Conservation (phyloP, 768 basidiomycete genomes). For the Xanthoconium purpureum region DNA sequence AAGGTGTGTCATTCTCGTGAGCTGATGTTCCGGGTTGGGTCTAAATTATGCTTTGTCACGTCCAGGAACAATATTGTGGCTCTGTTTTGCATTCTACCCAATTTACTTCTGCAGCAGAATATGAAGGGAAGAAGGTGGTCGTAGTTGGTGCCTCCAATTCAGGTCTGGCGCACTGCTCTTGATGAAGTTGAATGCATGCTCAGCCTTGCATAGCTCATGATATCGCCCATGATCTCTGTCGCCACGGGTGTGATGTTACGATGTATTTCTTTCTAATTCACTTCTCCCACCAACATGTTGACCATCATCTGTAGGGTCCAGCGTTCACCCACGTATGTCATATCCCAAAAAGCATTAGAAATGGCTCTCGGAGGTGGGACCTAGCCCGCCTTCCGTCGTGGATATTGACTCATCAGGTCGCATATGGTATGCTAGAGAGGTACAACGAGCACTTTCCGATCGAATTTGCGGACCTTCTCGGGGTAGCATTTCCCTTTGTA, state of each 20-base stretch:
- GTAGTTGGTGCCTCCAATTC: slow-evolving; percentile 65
- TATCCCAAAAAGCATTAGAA: slow-evolving; percentile 14
- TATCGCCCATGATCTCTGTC: slow-evolving; percentile 35
- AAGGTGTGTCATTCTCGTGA: slow-evolving; percentile 28
- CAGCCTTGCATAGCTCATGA: slow-evolving; percentile 33
- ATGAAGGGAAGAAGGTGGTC: slow-evolving; percentile 59
- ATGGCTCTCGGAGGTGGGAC: slow-evolving; percentile 15
- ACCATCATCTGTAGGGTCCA: slow-evolving; percentile 18
- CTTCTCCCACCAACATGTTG: slow-evolving; percentile 24
- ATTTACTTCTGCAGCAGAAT: slow-evolving; percentile 44
- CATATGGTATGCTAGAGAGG: slow-evolving; percentile 11
- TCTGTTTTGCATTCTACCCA: slow-evolving; percentile 50
- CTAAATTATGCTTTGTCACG: neutral
- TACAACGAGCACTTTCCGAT: slow-evolving; percentile 27
- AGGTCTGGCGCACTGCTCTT: slow-evolving; percentile 28
- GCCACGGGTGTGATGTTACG: slow-evolving; percentile 29
- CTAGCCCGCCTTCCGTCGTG: neutral
- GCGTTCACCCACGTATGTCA: slow-evolving; percentile 30
- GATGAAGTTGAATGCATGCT: neutral
- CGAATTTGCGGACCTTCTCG: slow-evolving; percentile 26
- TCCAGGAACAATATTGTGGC: slow-evolving; percentile 50
- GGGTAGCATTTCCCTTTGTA: slow-evolving; percentile 21
- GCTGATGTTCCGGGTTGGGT: neutral
- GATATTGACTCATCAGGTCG: neutral
- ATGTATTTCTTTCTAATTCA: slow-evolving; percentile 13